A percentile compares a stretch with the other conserved stretches of the same genome.
These are phyloP conservation scores for Calvatia gigantea DNA, from an alignment of 768 basidiomycete species.

Conservation along the genomic window DNA sequence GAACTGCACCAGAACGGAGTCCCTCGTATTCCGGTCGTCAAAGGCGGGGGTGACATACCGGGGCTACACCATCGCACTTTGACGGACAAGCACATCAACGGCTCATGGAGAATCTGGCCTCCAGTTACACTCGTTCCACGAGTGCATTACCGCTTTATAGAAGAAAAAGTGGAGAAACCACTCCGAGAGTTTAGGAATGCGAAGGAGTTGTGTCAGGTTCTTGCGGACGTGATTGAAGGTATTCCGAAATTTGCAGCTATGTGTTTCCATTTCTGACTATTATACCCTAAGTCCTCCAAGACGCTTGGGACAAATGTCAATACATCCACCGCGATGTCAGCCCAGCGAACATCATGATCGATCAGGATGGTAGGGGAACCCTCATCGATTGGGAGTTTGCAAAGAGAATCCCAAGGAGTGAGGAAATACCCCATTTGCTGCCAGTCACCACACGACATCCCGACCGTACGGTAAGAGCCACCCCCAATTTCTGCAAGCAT, in stretches of 20 bases:
- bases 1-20: no score
- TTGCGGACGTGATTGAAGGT: conserved; percentile 23
- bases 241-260: conserved; percentile 4
- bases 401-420: background rate
- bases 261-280: background rate
- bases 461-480: conserved; percentile 21
- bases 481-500: background rate
- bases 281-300: conserved; percentile 18
- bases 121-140: conserved; percentile 10
- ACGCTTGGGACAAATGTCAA: conserved; percentile 13
- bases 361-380: conserved; percentile 12
- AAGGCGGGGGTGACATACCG: no score
- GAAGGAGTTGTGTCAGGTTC: conserved; percentile 16
- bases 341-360: conserved; percentile 21
- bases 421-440: background rate
- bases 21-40: no score
- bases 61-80: no score
- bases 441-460: no score
- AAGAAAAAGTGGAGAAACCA: conserved; percentile 15
- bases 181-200: conserved; percentile 15
- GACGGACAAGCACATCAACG: background rate
- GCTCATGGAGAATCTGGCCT: conserved; percentile 14
- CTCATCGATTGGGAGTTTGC: conserved; percentile 26
- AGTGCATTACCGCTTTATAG: conserved; percentile 19
- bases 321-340: conserved; percentile 27